A percentile compares a stretch with the other conserved stretches of the same genome.
These are phyloP conservation scores for Stephania japonica DNA, from an alignment of 164 flowering plant species.

Conservation along the genomic window DNA sequence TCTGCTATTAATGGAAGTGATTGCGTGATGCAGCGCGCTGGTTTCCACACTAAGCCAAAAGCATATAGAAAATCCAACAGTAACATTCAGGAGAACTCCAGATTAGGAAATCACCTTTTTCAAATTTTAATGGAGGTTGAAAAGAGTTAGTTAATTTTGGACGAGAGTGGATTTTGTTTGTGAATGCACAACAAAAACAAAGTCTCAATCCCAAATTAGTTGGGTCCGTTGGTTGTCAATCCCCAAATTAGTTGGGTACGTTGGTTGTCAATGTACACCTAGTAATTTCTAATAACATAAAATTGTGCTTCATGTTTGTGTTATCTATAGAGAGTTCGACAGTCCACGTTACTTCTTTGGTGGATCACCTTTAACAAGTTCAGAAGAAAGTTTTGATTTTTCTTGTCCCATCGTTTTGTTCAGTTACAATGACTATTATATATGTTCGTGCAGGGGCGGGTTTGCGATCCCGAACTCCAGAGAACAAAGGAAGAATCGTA, in stretches of 20 bases:
- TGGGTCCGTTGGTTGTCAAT: too few relatives aligned
- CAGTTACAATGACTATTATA: slow-evolving; percentile 2
- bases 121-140: too few relatives aligned
- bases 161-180: too few relatives aligned
- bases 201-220: too few relatives aligned
- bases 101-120: not conserved
- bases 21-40: not conserved
- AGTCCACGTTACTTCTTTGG: not conserved
- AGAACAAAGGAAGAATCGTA: slow-evolving; percentile 70
- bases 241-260: too few relatives aligned
- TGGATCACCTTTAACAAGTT: not conserved
- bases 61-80: not conserved
- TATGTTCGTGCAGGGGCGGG: slow-evolving; percentile 64
- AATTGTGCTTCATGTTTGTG: not conserved
- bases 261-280: too few relatives aligned
- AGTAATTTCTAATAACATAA: too few relatives aligned
- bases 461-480: slow-evolving; percentile 51
- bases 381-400: not conserved
- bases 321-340: not conserved
- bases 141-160: too few relatives aligned
- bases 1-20: not conserved
- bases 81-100: not conserved
- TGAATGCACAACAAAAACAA: too few relatives aligned
- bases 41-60: not conserved
- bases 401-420: not conserved